phyloP scores from a whole-genome alignment of 768 basidiomycete genomes.

The Podaxis sp. region DNA sequence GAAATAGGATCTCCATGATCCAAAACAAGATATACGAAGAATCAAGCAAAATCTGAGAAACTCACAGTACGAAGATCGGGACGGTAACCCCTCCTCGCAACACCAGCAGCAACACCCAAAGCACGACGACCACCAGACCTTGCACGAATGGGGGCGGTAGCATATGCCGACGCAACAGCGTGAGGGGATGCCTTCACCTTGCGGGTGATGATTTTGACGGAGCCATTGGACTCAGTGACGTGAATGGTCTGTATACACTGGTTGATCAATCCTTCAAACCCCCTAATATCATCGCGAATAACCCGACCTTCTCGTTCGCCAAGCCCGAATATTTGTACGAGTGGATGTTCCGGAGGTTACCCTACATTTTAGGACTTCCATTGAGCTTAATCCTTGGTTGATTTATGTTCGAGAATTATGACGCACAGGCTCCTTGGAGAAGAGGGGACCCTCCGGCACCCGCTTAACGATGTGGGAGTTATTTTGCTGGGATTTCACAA shows the following conservation, averaged over 20 bases:
- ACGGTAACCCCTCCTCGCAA: slow-evolving; percentile 67
- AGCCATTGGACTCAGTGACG: slow-evolving; percentile 49
- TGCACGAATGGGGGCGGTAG: slow-evolving; percentile 53
- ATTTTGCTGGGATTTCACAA: slow-evolving; percentile 47
- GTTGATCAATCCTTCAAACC: slow-evolving; percentile 2
- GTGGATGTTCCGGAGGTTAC: slow-evolving; percentile 83
- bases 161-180: slow-evolving; percentile 43
- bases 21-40: slow-evolving; percentile 9
- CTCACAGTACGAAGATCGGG: slow-evolving; percentile 76
- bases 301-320: slow-evolving; percentile 71
- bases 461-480: slow-evolving; percentile 87
- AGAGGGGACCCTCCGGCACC: slow-evolving; percentile 64
- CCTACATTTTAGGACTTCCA: slow-evolving; percentile 37
- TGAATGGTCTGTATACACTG: slow-evolving; percentile 51
- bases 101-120: slow-evolving; percentile 54
- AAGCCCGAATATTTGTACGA: slow-evolving; percentile 92
- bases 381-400: slow-evolving; percentile 3
- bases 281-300: not conserved
- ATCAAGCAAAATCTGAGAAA: slow-evolving; percentile 10
- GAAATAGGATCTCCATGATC: slow-evolving; percentile 6
- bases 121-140: slow-evolving; percentile 71
- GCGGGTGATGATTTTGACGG: slow-evolving; percentile 58
- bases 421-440: slow-evolving; percentile 82
- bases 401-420: not conserved
- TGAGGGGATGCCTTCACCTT: slow-evolving; percentile 56